Conservation (phyloP, 352 stramenopile genomes). For the Globisporangium abappressorium region DNA sequence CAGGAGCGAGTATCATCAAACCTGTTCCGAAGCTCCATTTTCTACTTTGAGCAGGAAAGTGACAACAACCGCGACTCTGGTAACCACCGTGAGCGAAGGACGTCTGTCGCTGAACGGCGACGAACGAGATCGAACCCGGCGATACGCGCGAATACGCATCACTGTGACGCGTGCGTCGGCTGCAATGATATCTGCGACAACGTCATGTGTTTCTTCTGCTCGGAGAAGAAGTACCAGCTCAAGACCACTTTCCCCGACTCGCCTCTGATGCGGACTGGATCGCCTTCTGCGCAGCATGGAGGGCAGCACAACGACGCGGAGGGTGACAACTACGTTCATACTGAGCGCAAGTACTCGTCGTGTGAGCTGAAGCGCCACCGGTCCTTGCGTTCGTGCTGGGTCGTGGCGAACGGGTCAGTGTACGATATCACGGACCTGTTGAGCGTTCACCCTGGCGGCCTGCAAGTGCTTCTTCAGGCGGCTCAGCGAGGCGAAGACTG, state of each 20-base stretch:
- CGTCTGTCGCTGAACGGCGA: background rate
- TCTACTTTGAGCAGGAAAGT: constrained; percentile 7
- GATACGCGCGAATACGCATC: constrained; percentile 26
- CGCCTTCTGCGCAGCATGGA: background rate
- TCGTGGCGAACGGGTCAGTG: constrained; percentile 82
- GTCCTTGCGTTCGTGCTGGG: constrained; percentile 84
- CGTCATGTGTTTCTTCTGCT: constrained; percentile 66
- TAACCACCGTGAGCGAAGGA: background rate
- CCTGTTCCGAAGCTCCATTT: constrained; percentile 14
- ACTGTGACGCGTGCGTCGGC: constrained; percentile 71
- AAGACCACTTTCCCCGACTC: constrained; percentile 41
- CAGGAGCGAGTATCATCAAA: constrained; percentile 1
- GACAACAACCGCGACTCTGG: background rate
- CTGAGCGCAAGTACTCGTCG: constrained; percentile 72
- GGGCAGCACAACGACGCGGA: background rate
- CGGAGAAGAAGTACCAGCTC: constrained; percentile 74
- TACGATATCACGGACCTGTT: constrained; percentile 93
- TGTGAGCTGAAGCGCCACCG: constrained; percentile 88
- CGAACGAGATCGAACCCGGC: background rate
- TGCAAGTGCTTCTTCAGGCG: constrained; percentile 53
- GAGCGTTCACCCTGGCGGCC: constrained; percentile 83
- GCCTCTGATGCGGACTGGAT: background rate
- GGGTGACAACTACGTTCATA: constrained; percentile 6
- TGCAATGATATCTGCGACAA: constrained; percentile 76
- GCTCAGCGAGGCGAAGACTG: constrained; percentile 54